Conservation (phyloP, 192 early-diverging fungal species). For the Fimicolochytrium jonesii region DNA sequence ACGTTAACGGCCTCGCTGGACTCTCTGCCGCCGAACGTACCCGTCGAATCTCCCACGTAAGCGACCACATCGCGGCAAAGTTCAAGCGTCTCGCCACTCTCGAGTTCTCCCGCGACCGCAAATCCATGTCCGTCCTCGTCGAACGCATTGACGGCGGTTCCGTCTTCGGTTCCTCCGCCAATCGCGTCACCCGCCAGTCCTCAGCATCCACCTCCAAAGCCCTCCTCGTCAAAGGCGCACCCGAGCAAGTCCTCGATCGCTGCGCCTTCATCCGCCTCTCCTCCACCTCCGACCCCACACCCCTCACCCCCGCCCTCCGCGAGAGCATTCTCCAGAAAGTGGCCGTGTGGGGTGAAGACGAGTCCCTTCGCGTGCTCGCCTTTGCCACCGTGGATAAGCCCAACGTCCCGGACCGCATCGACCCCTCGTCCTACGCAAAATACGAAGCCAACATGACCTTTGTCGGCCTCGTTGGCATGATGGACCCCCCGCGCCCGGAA, state of each 20-base stretch:
- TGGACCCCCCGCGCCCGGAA: slow-evolving; percentile 95
- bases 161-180: slow-evolving; percentile 1
- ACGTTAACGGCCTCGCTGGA: slow-evolving; percentile 17
- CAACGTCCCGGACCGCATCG: slow-evolving; percentile 56
- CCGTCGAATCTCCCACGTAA: slow-evolving; percentile 56
- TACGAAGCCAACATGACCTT: slow-evolving; percentile 89
- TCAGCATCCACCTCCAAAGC: slow-evolving; percentile 1
- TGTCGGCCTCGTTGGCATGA: slow-evolving; percentile 92
- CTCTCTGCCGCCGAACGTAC: slow-evolving; percentile 25
- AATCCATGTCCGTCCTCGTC: slow-evolving; percentile 95
- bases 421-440: slow-evolving; percentile 51
- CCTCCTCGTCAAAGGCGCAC: slow-evolving; percentile 93
- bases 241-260: slow-evolving; percentile 85
- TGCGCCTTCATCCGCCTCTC: slow-evolving; percentile 63
- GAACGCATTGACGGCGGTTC: slow-evolving; percentile 25
- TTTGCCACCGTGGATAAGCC: slow-evolving; percentile 82
- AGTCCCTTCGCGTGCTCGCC: slow-evolving; percentile 85
- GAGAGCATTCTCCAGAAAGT: slow-evolving; percentile 62
- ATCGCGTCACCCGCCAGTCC: not conserved
- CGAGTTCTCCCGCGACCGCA: slow-evolving; percentile 96
- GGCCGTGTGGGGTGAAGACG: slow-evolving; percentile 65
- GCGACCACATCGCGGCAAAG: slow-evolving; percentile 64
- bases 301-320: slow-evolving; percentile 63
- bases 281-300: slow-evolving; percentile 39
- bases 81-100: slow-evolving; percentile 64